phyloP scores from a whole-genome alignment of 1,284 basidiomycete genomes.

The Ustilago tritici region DNA sequence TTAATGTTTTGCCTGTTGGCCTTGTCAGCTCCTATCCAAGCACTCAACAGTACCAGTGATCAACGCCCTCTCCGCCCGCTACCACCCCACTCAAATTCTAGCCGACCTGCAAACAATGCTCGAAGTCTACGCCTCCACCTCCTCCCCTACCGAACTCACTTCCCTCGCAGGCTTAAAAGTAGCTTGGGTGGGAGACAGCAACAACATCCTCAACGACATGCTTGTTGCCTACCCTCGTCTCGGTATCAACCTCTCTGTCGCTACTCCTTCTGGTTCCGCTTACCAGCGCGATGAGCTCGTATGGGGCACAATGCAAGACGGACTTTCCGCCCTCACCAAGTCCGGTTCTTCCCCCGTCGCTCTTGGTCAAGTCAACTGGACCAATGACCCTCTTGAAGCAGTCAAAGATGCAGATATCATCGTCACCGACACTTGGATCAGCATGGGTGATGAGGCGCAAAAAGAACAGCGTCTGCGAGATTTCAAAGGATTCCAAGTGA shows the following conservation, averaged over 20 bases:
- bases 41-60: slow-evolving; percentile 92
- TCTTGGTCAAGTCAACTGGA: slow-evolving; percentile 77
- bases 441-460: slow-evolving; percentile 97
- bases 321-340: slow-evolving; percentile 60
- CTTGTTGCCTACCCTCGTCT: slow-evolving; percentile 91
- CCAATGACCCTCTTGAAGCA: slow-evolving; percentile 83
- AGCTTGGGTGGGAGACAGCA: slow-evolving; percentile 93
- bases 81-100: slow-evolving; percentile 95
- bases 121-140: slow-evolving; percentile 75
- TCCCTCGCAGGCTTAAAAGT: slow-evolving; percentile 68
- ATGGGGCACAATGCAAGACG: slow-evolving; percentile 72
- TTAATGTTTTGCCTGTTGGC: background rate
- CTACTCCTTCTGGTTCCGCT: slow-evolving; percentile 76
- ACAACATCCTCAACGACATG: slow-evolving; percentile 98
- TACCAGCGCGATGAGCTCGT: slow-evolving; percentile 85
- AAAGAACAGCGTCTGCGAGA: slow-evolving; percentile 87
- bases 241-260: slow-evolving; percentile 87
- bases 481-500: slow-evolving; percentile 94
- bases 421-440: slow-evolving; percentile 81
- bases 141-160: slow-evolving; percentile 70
- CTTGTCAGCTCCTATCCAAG: slow-evolving; percentile 77
- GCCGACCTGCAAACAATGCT: slow-evolving; percentile 92
- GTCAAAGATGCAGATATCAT: slow-evolving; percentile 91
- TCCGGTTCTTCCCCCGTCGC: slow-evolving; percentile 67
- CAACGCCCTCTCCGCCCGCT: slow-evolving; percentile 93